Evolutionary conservation across 805 yeast species (phyloP), one percentile per base, ranked within the genome.

Genomic region (Saccharomycopsis synnaedendra): DNA sequence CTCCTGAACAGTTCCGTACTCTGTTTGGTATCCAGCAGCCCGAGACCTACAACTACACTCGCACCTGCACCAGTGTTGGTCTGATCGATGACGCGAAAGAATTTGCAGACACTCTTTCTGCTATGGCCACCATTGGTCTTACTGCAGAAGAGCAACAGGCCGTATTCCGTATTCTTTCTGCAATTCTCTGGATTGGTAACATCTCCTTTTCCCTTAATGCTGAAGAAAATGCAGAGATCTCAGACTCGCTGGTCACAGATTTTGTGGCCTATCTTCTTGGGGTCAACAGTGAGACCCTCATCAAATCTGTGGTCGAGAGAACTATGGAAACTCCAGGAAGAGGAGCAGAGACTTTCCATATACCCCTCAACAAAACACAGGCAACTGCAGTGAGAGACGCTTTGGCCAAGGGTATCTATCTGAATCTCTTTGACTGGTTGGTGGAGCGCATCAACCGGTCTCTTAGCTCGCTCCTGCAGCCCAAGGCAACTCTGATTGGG

Each of bases 321-420:
- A 77, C 85, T 27, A 77, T 93, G 69, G 96, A 90, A 61, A 90
- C 97, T 0, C 74, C 80, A 35, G 95, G 88, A 58, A 76, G 78
- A 57, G 75, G 97, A 57, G 97, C 96, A 11, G 88, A 96, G 9
- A 79, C 90, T 5, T 93, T 90, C 61, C 96, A 93, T 61, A 93
- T 87, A 40, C 97, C 98, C 1, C 72, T 93, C 56, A 93, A 93
- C 60, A 72, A 75, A 35, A 88, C 84, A 1, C 99, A 93, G 65
- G 97, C 98, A 0, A 82, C 82, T 3, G 95, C 98, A 0, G 96
- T 88, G 8, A 78, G 89, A 57, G 97, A 93, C 64, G 96, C 97
- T 4, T 69, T 93, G 44, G 96, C 97, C 4, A 93, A 89, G 66
- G 97, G 95, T 2, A 73, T 93, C 43, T 93, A 93, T 69, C 87